Evolutionary conservation across 2,329 filamentous ascomycete genomes (phyloP), one percentile per base, ranked within the genome.

Genomic region (Fusarium udum): DNA sequence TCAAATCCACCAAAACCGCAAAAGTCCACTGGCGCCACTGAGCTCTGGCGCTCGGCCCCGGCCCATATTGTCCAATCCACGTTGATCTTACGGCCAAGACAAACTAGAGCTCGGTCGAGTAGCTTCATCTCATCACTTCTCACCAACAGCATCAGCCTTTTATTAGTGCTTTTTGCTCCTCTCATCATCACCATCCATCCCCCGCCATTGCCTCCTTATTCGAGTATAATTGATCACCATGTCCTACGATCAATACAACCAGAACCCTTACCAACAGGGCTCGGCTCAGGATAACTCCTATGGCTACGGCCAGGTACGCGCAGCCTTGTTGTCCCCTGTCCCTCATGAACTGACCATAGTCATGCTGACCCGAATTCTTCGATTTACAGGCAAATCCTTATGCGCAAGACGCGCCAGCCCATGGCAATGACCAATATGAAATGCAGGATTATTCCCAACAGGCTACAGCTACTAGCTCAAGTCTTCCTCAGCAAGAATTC

Each of bases 401-500:
- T 66, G 75, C 75, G 45, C 78, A 80, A 64, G 74, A 78, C 52
- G 64, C 74, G 67, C 73, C 72, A 48, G 63, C 42, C 48, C 75
- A 65, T n/a, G 69, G 73, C 24, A 80, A 84, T 78, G 81, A 85
- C 61, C 84, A 85, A 78, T 88, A 88, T 77, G 89, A 89, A 82
- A 79, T 91, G 83, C 87, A 88, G 73, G 83, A 86, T 69, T 88
- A 89, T 77, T 82, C 82, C 78, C 81, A 78, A 68, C 77, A 78
- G 72, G 75, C 79, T 69, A 75, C 76, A 43, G 65, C 68, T 52
- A 67, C 67, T 52, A 68, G 53, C 66, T 61, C 76, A 20, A 76
- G 73, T 62, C 84, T 93, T 77, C 87, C 87, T 61, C 90, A 91
- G 79, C 85, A 88, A 72, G 92, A 93, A 73, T 94, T 93, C 83